Evolutionary conservation across 306 rosid species (phyloP), one percentile per base, ranked within the genome.

Genomic region (Macrotyloma uniflorum): DNA sequence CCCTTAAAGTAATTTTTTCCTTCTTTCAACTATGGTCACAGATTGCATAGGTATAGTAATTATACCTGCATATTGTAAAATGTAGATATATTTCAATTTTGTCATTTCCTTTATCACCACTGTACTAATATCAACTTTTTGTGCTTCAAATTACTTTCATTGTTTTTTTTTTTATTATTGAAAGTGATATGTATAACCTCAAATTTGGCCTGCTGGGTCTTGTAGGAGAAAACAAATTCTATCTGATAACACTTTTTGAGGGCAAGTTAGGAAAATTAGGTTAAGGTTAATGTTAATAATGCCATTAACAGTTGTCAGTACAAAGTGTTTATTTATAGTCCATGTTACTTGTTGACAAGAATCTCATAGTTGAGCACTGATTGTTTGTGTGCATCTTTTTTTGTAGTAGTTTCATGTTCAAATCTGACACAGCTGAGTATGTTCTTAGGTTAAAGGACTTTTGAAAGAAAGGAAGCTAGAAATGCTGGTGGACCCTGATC

Each of bases 401-500:
- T 12, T 35, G 42, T 22, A 6, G 11, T 71, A 38, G 32, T 63
- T 1, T 33, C 14, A 64, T 28, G 8, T 78, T 33, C 26, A 45
- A 38, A 57, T 78, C 82, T 85, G 20, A 82, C 59, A 24, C 14
- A 23, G 13, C 67, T 71, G 50, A 68, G 10, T 77, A 36, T 71
- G 18, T 89, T 89, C 11, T 33, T 77, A 95, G 99, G 99, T 95
- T 24, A 91, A 95, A 91, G 93, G 99, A 53, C 89, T 95, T 10
- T 74, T 93, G 80, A 95, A 93, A 82, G 98, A 95, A 89, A 93
- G 88, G 79, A 91, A 93, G 82, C 73, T 95, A 43, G 94, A 93
- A 80, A 91, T 88, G 98, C 83, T 91, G 78, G 98, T 95, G 16
- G 99, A 95, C 85, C 94, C 97, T 43, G 99, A 95, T 85, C 98